Conservation (phyloP, 441 rosid genomes). For the Bocquillonia castaneifolia region DNA sequence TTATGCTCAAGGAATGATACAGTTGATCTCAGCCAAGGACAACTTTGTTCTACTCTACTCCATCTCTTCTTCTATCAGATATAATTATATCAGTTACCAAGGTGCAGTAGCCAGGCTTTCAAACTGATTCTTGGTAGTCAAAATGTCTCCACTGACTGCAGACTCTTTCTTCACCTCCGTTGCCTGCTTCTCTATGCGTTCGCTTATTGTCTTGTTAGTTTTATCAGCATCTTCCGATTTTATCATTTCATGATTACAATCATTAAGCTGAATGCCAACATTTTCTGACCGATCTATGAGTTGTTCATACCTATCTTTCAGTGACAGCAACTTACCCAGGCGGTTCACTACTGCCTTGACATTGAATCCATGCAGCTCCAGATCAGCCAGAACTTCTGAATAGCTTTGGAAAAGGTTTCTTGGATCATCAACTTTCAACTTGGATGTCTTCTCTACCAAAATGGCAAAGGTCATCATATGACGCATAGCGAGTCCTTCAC, state of each 20-base stretch:
- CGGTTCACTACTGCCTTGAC: conserved; percentile 4
- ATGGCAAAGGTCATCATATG: conserved; percentile 16
- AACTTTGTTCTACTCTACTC: too few relatives aligned
- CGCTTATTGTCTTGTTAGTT: background rate
- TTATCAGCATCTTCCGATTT: background rate
- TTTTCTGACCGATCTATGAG: background rate
- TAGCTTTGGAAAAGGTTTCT: background rate
- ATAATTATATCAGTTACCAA: conserved; percentile 4
- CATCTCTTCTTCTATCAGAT: background rate
- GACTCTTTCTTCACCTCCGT: conserved; percentile 6
- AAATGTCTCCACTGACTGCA: background rate
- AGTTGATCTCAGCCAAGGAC: too few relatives aligned
- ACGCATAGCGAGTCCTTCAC: conserved; percentile 15
- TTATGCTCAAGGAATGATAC: too few relatives aligned
- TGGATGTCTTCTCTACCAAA: conserved; percentile 14
- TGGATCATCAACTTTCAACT: conserved; percentile 5
- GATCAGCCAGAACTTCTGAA: conserved; percentile 11
- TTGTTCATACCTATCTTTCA: conserved; percentile 8
- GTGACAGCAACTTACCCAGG: background rate
- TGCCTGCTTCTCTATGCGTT: background rate
- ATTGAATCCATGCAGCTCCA: conserved; percentile 15
- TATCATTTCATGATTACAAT: background rate
- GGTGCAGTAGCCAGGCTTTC: conserved; percentile 9
- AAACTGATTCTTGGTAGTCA: background rate
- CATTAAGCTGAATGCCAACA: background rate